Evolutionary conservation across 352 stramenopile species (phyloP).

Genomic region (Phytophthora megakarya): DNA sequence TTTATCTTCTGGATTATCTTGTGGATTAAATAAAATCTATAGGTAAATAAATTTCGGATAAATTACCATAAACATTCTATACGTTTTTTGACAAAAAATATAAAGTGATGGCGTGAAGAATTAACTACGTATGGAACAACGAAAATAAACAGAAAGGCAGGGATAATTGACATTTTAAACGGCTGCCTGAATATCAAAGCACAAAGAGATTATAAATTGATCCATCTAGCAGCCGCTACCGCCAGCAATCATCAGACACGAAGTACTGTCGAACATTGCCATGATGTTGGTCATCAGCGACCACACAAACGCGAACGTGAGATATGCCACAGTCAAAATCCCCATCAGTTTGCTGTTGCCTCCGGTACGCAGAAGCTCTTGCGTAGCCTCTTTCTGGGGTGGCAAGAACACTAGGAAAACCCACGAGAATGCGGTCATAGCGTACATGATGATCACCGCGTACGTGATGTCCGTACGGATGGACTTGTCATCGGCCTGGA

Average conservation of each 20-base stretch:
- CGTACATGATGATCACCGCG: constrained; percentile 41
- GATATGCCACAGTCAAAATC: constrained; percentile 31
- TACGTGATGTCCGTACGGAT: constrained; percentile 41
- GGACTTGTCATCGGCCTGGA: constrained; percentile 35
- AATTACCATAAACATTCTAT: no score
- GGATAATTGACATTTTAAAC: no score
- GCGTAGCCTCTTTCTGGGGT: constrained; percentile 37
- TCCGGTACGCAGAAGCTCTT: constrained; percentile 29
- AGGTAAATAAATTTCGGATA: no score
- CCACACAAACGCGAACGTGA: constrained; percentile 34
- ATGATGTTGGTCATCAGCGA: constrained; percentile 37
- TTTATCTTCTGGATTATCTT: no score
- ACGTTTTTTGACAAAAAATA: no score
- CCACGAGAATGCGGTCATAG: constrained; percentile 36
- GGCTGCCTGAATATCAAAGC: no score
- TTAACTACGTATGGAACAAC: no score
- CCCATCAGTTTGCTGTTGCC: constrained; percentile 36
- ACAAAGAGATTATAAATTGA: no score
- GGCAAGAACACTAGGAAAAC: constrained; percentile 34
- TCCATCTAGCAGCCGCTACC: constrained; percentile 36
- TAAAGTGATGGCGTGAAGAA: no score
- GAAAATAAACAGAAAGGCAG: no score
- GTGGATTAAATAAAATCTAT: no score
- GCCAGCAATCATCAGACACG: constrained; percentile 40
- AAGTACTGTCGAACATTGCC: constrained; percentile 36